Conservation (phyloP, 208 protist species). For the Tetramitus jugosus region DNA sequence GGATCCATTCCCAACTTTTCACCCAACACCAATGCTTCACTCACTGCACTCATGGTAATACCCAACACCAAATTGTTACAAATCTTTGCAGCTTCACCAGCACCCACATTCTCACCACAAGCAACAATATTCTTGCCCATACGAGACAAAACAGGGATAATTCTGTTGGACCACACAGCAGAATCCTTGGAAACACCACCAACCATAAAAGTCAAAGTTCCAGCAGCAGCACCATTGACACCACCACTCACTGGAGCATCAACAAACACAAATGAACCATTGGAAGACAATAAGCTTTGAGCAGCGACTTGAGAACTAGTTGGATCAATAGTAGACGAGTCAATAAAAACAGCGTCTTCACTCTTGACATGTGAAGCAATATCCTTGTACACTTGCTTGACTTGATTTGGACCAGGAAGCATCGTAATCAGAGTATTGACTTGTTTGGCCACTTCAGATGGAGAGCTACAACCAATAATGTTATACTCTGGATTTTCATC, state of each 20-base stretch:
- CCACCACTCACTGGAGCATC: constrained; percentile 73
- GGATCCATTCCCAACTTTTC: constrained; percentile 60
- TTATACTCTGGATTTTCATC: constrained; percentile 7
- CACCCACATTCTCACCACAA: constrained; percentile 52
- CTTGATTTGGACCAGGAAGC: constrained; percentile 53
- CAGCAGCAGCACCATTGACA: constrained; percentile 54
- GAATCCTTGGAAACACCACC: constrained; percentile 47
- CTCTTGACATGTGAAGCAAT: constrained; percentile 20
- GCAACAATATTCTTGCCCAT: constrained; percentile 73
- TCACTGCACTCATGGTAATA: constrained; percentile 55
- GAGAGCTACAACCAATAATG: background rate
- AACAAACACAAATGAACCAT: constrained; percentile 6
- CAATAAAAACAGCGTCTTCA: constrained; percentile 50
- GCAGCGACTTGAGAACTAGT: constrained; percentile 35
- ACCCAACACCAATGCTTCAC: constrained; percentile 62
- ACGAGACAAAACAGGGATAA: constrained; percentile 37
- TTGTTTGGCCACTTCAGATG: constrained; percentile 28
- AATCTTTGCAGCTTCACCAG: constrained; percentile 62
- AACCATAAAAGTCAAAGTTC: constrained; percentile 75
- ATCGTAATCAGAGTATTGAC: constrained; percentile 61
- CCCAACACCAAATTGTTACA: constrained; percentile 73
- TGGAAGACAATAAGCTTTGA: constrained; percentile 6
- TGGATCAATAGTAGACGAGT: constrained; percentile 62
- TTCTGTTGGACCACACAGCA: constrained; percentile 16
- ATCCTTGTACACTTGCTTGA: constrained; percentile 46